Evolutionary conservation across 352 stramenopile species (phyloP), one percentile per base, ranked within the genome.

Genomic region (Phytophthora syringae): DNA sequence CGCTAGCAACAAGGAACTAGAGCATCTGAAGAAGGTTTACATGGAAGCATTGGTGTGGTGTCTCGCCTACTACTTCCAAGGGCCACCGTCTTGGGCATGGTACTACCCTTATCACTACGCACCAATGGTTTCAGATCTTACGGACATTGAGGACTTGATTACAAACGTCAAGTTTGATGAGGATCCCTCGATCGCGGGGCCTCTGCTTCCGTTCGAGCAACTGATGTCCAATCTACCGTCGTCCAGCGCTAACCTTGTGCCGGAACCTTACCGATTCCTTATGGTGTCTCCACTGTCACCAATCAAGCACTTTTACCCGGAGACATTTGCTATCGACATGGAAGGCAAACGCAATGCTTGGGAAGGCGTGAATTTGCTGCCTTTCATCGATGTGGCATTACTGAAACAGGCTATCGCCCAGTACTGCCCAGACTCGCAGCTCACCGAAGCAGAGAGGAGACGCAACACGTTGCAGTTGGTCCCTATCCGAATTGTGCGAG

Each of bases 31-130:
- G 57, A 86, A 80, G 47, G 66, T 79, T 11, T 96, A 94, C 60
- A 74, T 96, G 52, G 88, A 96, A 52, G 84, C 83, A 7, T 67
- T 96, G 15, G 76, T 91, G 16, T 96, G 88, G 88, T 86, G 74
- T 61, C 60, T 94, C 9, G 67, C 79, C 39, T 96, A 96, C 60
- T 96, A 96, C 49, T 95, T 92, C 52, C 85, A 94, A 68, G 98
- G 98, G 2, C 97, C 95, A 54, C 86, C 89, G 48, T 99, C 92
- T 5, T 99, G 98, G 98, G 94, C 93, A 24, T 99, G 97, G 97
- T 99, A 98, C 69, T 99, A 98, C 70, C 97, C 98, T 4, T 99
- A 98, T 71, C 98, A 99, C 77, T 99, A 99, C 70, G 95, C 97
- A 9, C 98, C 98, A 2, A 99, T 99, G 88, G 88, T 98, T 15